Evolutionary conservation across 148 eudicot genomes (phyloP).

Genomic region (Silene conica): DNA sequence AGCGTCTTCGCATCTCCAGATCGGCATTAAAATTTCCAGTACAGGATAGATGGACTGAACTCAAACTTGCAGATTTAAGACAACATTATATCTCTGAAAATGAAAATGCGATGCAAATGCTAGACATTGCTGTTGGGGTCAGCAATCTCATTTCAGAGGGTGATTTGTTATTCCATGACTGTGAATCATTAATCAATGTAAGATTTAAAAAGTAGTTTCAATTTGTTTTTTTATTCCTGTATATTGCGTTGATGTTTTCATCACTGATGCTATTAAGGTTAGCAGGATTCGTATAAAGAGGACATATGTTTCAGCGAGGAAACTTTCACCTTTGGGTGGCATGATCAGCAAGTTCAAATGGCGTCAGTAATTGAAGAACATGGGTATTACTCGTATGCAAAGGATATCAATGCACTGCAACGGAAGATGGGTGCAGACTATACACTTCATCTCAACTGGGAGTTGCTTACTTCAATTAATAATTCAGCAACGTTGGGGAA

Average conservation of each 20-base stretch:
- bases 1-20: constrained; percentile 29
- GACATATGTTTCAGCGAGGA: constrained; percentile 42
- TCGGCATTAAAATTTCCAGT: constrained; percentile 34
- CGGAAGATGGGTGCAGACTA: constrained; percentile 36
- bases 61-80: constrained; percentile 50
- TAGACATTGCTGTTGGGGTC: constrained; percentile 48
- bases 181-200: constrained; percentile 35
- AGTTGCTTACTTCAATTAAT: constrained; percentile 62
- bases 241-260: constrained; percentile 11
- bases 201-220: neutral
- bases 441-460: constrained; percentile 50
- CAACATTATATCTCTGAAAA: constrained; percentile 42
- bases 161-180: constrained; percentile 61
- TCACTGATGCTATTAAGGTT: constrained; percentile 16
- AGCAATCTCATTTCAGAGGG: constrained; percentile 70
- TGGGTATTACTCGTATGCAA: constrained; percentile 68
- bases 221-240: neutral
- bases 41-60: constrained; percentile 71
- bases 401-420: constrained; percentile 45
- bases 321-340: constrained; percentile 45
- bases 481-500: constrained; percentile 66
- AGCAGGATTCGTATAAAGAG: constrained; percentile 54
- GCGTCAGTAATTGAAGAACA: constrained; percentile 57
- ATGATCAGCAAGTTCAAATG: constrained; percentile 66
- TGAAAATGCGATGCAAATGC: constrained; percentile 38